phyloP scores from a whole-genome alignment of 352 stramenopile genomes.

The Phytophthora citricola region DNA sequence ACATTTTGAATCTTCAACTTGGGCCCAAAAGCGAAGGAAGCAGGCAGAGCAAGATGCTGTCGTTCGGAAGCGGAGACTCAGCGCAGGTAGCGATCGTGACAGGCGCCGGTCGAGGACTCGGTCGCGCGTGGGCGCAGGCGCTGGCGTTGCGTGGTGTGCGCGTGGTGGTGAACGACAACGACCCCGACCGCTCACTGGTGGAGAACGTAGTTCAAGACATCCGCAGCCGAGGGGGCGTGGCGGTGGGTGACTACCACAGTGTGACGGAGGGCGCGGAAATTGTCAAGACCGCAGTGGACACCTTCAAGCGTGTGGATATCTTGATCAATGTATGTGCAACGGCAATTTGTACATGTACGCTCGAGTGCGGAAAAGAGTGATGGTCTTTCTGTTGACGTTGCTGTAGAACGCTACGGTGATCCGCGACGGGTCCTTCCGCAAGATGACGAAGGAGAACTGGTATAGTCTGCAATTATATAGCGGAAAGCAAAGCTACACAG shows the following conservation, averaged over 20 bases:
- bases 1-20: conserved; percentile 40
- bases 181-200: conserved; percentile 52
- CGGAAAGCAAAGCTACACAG: neutral
- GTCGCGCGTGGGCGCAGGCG: conserved; percentile 56
- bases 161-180: conserved; percentile 77
- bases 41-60: conserved; percentile 34
- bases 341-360: conserved; percentile 2
- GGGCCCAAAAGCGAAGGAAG: neutral
- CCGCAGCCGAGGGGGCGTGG: conserved; percentile 42
- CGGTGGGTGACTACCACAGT: conserved; percentile 57
- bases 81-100: conserved; percentile 75
- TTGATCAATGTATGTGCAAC: conserved; percentile 69
- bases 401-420: conserved; percentile 76
- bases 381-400: conserved; percentile 14
- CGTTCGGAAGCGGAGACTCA: conserved; percentile 50
- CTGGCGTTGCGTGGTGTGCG: conserved; percentile 54
- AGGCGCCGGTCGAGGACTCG: conserved; percentile 56
- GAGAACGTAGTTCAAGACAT: conserved; percentile 54
- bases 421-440: conserved; percentile 76
- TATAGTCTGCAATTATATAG: conserved; percentile 13
- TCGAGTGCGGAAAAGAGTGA: conserved; percentile 17
- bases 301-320: conserved; percentile 68
- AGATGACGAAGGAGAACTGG: conserved; percentile 73
- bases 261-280: conserved; percentile 57
- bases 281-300: conserved; percentile 51